Evolutionary conservation across 2,329 filamentous ascomycete genomes (phyloP).

Genomic region (Ceratocystis cubensis): DNA sequence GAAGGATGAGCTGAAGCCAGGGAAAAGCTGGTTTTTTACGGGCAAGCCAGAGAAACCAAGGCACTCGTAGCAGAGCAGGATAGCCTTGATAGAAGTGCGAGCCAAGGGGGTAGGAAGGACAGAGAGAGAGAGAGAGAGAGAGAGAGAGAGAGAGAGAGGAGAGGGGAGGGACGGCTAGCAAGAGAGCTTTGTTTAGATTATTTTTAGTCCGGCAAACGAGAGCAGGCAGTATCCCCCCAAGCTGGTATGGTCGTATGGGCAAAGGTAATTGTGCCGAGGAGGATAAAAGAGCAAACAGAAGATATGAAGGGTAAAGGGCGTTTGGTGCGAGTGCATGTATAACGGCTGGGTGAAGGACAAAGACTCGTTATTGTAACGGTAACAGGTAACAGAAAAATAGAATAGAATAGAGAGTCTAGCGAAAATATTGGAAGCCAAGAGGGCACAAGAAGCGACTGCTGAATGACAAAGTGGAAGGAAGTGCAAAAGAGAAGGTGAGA

Average conservation of each 20-base stretch:
- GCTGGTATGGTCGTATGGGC: background rate
- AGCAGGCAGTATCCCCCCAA: background rate
- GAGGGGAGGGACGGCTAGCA: too few relatives aligned
- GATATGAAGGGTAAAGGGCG: background rate
- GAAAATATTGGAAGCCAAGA: constrained; percentile 8
- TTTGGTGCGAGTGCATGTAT: background rate
- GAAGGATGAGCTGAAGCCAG: background rate
- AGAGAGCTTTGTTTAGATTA: background rate
- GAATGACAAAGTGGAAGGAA: background rate
- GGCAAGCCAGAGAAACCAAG: too few relatives aligned
- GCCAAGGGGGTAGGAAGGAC: too few relatives aligned
- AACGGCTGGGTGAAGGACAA: background rate
- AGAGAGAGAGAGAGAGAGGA: too few relatives aligned
- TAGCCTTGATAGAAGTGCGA: too few relatives aligned
- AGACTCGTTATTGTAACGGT: background rate
- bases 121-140: too few relatives aligned
- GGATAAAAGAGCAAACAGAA: background rate
- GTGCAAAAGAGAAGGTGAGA: background rate
- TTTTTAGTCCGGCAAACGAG: background rate
- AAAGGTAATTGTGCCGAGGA: background rate
- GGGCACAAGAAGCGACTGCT: background rate
- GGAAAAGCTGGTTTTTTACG: background rate
- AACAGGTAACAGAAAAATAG: background rate
- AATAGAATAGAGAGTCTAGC: background rate
- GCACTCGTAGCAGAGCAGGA: too few relatives aligned